These are phyloP conservation scores for Withania somnifera DNA, from an alignment of 305 asterid genomes.

Conservation along the genomic window DNA sequence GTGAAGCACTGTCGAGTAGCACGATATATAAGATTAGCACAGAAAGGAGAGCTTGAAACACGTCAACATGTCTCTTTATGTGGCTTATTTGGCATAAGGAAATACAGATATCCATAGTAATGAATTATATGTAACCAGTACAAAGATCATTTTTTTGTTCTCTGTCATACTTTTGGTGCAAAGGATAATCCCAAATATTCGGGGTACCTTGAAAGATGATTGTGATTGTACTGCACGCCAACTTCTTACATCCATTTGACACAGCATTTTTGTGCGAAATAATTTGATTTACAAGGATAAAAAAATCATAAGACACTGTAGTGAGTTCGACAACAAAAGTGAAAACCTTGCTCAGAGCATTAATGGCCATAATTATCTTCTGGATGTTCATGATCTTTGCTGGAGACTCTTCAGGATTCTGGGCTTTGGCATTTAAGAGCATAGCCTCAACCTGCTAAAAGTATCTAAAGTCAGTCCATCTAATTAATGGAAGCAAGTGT, in stretches of 20 bases:
- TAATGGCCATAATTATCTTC: constrained; percentile 79
- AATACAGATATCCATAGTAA: not conserved
- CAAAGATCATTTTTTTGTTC: not conserved
- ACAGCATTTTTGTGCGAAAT: not conserved
- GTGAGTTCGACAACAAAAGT: not conserved
- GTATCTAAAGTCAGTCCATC: constrained; percentile 8
- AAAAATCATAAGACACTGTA: too few relatives aligned
- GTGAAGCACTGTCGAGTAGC: not conserved
- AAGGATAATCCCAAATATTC: not conserved
- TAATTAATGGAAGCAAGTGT: not conserved
- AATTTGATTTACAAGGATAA: not conserved
- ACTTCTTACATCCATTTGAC: not conserved
- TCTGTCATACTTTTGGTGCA: not conserved
- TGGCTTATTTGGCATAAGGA: not conserved
- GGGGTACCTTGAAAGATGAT: not conserved
- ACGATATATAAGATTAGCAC: not conserved
- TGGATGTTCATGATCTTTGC: constrained; percentile 50
- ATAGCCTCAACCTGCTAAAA: constrained; percentile 52
- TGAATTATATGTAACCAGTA: not conserved
- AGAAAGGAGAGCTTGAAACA: not conserved
- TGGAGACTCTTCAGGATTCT: constrained; percentile 24
- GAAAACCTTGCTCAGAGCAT: constrained; percentile 68
- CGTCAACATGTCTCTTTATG: not conserved
- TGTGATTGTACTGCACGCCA: not conserved
- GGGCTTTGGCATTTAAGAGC: constrained; percentile 33